Percentiles rank a stretch among this genome's conserved stretches.
phyloP scores from a whole-genome alignment of 1,284 basidiomycete genomes.

The Moesziomyces sp. region DNA sequence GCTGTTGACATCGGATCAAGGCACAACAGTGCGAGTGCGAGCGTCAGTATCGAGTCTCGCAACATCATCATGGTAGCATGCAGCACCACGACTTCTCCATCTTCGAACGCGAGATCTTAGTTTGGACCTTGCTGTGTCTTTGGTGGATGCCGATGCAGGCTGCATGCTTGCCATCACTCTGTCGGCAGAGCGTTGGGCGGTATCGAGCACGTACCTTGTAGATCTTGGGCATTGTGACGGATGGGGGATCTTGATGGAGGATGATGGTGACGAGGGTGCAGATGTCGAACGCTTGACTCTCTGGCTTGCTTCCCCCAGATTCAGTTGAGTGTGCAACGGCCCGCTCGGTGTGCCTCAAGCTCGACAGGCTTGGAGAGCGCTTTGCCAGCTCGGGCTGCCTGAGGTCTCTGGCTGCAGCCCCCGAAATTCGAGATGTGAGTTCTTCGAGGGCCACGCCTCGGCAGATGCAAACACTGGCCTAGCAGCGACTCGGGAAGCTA shows the following conservation, averaged over 20 bases:
- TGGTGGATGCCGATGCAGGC: constrained; percentile 1
- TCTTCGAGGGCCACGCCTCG: no score
- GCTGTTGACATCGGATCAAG: constrained; percentile 77
- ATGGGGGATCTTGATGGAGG: constrained; percentile 52
- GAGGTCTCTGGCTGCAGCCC: no score
- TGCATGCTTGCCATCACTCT: constrained; percentile 16
- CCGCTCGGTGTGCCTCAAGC: no score
- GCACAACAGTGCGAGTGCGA: neutral
- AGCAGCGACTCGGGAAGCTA: no score
- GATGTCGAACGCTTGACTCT: constrained; percentile 20
- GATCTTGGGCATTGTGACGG: constrained; percentile 63
- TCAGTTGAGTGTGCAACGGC: neutral
- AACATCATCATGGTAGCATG: neutral
- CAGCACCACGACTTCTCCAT: constrained; percentile 17
- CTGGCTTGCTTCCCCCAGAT: constrained; percentile 15
- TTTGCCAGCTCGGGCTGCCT: no score
- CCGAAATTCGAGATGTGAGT: no score
- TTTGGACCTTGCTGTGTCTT: neutral
- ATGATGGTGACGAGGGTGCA: constrained; percentile 47
- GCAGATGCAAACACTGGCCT: no score
- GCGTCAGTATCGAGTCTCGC: constrained; percentile 9
- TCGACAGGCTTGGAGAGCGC: neutral
- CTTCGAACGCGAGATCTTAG: neutral
- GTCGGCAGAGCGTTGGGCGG: neutral
- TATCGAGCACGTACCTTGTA: constrained; percentile 58